Evolutionary conservation across 2,329 filamentous ascomycete genomes (phyloP).

Genomic region (Penicillium sp.): DNA sequence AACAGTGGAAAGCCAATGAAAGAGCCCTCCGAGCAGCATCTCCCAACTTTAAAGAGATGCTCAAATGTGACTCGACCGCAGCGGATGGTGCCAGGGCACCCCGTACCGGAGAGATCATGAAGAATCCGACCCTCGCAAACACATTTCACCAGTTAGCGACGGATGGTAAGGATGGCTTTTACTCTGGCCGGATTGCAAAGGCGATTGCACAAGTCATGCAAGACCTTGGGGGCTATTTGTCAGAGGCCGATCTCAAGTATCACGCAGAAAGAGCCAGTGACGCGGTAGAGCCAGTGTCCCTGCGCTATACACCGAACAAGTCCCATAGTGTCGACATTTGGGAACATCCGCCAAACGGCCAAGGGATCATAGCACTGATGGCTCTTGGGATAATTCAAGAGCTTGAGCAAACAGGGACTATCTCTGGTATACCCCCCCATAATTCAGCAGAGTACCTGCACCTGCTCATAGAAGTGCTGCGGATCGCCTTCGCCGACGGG

Average conservation of each 20-base stretch:
- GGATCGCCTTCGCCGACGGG: slow-evolving; percentile 85
- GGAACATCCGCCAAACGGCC: slow-evolving; percentile 95
- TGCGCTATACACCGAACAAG: slow-evolving; percentile 58
- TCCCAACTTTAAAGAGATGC: slow-evolving; percentile 80
- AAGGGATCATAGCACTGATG: slow-evolving; percentile 92
- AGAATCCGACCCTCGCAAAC: slow-evolving; percentile 73
- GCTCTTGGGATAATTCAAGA: slow-evolving; percentile 86
- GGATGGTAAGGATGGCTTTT: slow-evolving; percentile 86
- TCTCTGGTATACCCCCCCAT: slow-evolving; percentile 61
- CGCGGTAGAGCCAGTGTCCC: slow-evolving; percentile 75
- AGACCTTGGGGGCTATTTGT: slow-evolving; percentile 73
- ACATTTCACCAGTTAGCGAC: slow-evolving; percentile 77
- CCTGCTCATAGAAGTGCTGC: slow-evolving; percentile 79
- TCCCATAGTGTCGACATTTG: slow-evolving; percentile 66
- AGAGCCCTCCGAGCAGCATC: slow-evolving; percentile 67
- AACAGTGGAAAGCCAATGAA: slow-evolving; percentile 73
- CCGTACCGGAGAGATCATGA: slow-evolving; percentile 78
- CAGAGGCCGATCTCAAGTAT: slow-evolving; percentile 73
- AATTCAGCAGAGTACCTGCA: slow-evolving; percentile 81
- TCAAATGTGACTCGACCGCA: slow-evolving; percentile 71
- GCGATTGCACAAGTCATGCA: slow-evolving; percentile 76
- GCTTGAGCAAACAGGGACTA: slow-evolving; percentile 68
- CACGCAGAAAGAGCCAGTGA: slow-evolving; percentile 73
- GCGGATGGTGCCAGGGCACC: slow-evolving; percentile 72
- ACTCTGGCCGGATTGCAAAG: slow-evolving; percentile 77